A percentile compares a stretch with the other conserved stretches of the same genome.
Evolutionary conservation across 495 filamentous ascomycete species (phyloP).

Genomic region (Bacidia rubella): DNA sequence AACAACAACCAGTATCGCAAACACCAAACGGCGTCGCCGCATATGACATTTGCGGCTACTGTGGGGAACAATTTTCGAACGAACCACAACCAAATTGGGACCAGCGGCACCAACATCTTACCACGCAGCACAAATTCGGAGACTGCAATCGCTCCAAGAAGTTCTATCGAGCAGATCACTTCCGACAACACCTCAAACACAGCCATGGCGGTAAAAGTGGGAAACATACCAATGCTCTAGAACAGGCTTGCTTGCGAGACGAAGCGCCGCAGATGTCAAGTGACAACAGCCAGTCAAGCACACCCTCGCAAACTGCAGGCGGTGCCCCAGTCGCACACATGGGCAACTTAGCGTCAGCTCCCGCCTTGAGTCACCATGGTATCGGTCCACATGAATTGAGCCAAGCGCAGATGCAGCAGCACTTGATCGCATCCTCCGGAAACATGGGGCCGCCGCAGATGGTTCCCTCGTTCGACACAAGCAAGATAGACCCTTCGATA

Average conservation of each 20-base stretch:
- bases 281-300: conserved; percentile 6
- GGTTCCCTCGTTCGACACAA: conserved; percentile 11
- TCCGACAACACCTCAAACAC: conserved; percentile 95
- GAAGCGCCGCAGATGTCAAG: conserved; percentile 35
- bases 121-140: conserved; percentile 85
- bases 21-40: conserved; percentile 37
- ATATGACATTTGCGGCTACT: conserved; percentile 84
- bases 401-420: conserved; percentile 9
- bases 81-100: conserved; percentile 67
- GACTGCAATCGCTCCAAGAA: conserved; percentile 98
- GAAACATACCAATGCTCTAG: conserved; percentile 97
- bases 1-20: conserved; percentile 21
- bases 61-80: conserved; percentile 81
- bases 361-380: conserved; percentile 2
- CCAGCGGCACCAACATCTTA: conserved; percentile 68
- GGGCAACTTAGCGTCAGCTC: conserved; percentile 7
- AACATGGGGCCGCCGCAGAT: conserved; percentile 10
- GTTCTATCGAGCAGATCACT: conserved; percentile 95
- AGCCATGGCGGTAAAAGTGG: conserved; percentile 93
- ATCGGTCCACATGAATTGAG: conserved; percentile 4
- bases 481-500: conserved; percentile 15
- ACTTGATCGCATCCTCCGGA: conserved; percentile 2
- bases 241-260: conserved; percentile 94
- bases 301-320: background rate
- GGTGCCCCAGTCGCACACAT: conserved; percentile 20